phyloP scores from a whole-genome alignment of 306 rosid species.

The Datisca glomerata region DNA sequence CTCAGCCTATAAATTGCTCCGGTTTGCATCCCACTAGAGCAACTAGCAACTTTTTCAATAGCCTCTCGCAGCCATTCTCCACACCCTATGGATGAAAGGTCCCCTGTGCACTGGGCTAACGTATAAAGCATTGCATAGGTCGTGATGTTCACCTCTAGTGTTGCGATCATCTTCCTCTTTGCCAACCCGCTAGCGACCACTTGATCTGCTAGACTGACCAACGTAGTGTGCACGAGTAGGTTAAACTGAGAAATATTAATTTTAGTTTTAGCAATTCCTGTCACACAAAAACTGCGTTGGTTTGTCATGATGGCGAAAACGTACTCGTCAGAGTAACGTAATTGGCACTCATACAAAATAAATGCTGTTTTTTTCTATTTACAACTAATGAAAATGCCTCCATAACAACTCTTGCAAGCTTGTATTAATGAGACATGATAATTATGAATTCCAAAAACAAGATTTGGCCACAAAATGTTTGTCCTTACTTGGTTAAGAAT shows the following conservation, averaged over 20 bases:
- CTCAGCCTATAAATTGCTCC: not conserved
- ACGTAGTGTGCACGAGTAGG: not conserved
- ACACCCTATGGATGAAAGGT: not conserved
- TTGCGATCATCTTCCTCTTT: not conserved
- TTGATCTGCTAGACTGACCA: not conserved
- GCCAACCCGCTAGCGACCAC: not conserved
- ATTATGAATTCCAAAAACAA: no score
- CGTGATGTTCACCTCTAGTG: not conserved
- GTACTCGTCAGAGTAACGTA: not conserved
- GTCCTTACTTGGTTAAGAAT: no score
- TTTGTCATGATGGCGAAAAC: not conserved
- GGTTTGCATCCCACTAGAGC: constrained; percentile 1
- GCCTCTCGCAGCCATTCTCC: not conserved
- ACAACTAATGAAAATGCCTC: no score
- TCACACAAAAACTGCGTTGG: not conserved
- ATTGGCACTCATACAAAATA: not conserved
- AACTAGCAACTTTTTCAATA: not conserved
- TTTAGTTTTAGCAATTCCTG: not conserved
- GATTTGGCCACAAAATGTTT: no score
- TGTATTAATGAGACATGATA: no score
- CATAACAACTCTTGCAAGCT: no score
- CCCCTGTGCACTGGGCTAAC: constrained; percentile 6
- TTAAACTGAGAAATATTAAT: not conserved
- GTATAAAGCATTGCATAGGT: not conserved
- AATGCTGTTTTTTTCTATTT: no score